Percentiles rank a stretch among this genome's conserved stretches.
These are phyloP conservation scores for Rhizodiscina lignyota DNA, from an alignment of 495 filamentous ascomycete species.

Conservation along the genomic window DNA sequence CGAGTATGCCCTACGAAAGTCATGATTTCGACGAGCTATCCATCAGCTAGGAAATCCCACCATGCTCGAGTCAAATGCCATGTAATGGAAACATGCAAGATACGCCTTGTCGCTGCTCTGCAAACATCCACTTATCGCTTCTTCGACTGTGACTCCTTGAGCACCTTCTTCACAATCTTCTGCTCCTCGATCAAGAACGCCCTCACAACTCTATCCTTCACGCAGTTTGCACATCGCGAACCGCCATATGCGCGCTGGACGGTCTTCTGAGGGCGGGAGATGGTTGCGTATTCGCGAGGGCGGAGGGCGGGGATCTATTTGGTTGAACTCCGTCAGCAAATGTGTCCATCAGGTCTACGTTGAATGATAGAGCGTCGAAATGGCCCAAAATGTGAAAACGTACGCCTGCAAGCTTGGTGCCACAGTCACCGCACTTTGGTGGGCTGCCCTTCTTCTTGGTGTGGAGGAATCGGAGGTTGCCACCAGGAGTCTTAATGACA, in stretches of 20 bases:
- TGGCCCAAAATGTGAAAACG: too few relatives aligned
- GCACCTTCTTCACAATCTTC: constrained; percentile 99
- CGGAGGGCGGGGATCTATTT: constrained; percentile 85
- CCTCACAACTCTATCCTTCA: constrained; percentile 90
- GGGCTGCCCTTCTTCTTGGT: constrained; percentile 96
- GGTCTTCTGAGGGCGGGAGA: constrained; percentile 97
- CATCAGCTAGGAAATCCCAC: too few relatives aligned
- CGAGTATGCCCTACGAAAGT: too few relatives aligned
- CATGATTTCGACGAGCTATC: too few relatives aligned
- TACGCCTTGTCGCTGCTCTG: too few relatives aligned
- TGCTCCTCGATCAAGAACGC: constrained; percentile 99
- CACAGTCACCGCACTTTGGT: constrained; percentile 84
- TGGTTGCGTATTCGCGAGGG: constrained; percentile 86
- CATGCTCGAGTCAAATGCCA: too few relatives aligned
- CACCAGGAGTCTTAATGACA: constrained; percentile 90
- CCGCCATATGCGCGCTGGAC: constrained; percentile 97
- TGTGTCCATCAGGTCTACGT: background rate
- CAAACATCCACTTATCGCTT: too few relatives aligned
- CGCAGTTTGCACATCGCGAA: constrained; percentile 94
- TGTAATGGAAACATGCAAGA: too few relatives aligned
- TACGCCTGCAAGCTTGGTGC: constrained; percentile 86
- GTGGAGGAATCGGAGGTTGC: constrained; percentile 85
- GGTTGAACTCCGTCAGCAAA: too few relatives aligned
- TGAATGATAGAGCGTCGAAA: background rate
- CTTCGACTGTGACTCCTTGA: constrained; percentile 87